These are phyloP conservation scores for Yamadazyma blattariae DNA, from an alignment of 1,139 yeast species.

Conservation along the genomic window DNA sequence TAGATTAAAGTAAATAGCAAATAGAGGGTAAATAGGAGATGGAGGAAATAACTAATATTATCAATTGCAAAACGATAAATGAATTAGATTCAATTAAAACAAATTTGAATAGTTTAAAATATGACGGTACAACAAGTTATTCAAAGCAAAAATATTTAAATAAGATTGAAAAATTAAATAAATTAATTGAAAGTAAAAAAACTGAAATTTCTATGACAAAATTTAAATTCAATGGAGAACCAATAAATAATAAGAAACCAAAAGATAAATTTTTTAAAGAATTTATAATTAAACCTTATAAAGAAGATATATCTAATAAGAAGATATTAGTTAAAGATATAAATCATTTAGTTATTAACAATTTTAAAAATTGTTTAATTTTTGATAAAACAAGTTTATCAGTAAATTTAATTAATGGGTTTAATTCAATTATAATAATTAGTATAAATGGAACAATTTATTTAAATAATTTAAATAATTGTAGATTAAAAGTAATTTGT, in stretches of 20 bases:
- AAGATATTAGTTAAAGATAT: conserved; percentile 8
- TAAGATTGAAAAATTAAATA: conserved; percentile 16
- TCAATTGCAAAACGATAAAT: conserved; percentile 1
- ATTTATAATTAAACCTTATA: conserved; percentile 6
- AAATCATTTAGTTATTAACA: conserved; percentile 16
- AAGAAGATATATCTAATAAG: conserved; percentile 1
- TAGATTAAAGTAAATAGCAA: no score
- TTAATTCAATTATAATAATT: conserved; percentile 18
- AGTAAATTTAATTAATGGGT: conserved; percentile 22
- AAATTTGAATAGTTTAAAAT: not conserved
- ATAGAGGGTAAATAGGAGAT: not conserved
- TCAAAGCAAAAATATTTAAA: conserved; percentile 9
- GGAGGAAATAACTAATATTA: conserved; percentile 1
- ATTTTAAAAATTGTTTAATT: conserved; percentile 13
- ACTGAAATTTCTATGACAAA: conserved; percentile 13
- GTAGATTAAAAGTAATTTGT: conserved; percentile 25
- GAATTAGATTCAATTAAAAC: conserved; percentile 1
- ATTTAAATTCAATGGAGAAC: conserved; percentile 28
- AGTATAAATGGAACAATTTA: conserved; percentile 32
- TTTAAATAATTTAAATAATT: conserved; percentile 22
- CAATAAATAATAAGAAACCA: conserved; percentile 13
- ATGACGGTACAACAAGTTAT: conserved; percentile 8
- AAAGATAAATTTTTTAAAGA: not conserved
- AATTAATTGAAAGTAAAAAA: conserved; percentile 18
- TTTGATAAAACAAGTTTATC: conserved; percentile 15